A percentile compares a stretch with the other conserved stretches of the same genome.
Conservation (phyloP, 805 yeast species). For the Candida nitratophila region DNA sequence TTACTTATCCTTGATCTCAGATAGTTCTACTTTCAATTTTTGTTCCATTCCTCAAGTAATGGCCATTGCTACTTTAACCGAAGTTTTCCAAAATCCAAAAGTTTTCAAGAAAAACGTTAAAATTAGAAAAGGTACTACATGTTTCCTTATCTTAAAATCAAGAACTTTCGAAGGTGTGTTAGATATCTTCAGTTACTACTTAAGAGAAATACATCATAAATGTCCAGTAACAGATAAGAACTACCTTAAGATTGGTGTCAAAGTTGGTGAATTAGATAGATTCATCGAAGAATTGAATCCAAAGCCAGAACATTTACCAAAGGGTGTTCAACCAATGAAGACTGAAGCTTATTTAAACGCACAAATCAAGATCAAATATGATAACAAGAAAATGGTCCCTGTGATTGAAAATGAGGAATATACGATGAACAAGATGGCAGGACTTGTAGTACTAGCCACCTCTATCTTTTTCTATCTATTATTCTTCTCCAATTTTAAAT, state of each 20-base stretch:
- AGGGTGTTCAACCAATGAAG: conserved; percentile 38
- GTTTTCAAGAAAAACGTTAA: conserved; percentile 72
- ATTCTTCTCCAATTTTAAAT: not conserved
- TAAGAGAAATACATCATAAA: conserved; percentile 70
- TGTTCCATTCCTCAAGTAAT: conserved; percentile 98
- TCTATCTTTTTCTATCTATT: not conserved
- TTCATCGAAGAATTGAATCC: conserved; percentile 76
- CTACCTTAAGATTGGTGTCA: conserved; percentile 74
- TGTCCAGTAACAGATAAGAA: conserved; percentile 79
- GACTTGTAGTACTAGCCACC: not conserved
- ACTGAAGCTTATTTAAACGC: conserved; percentile 45
- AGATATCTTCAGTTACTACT: conserved; percentile 66
- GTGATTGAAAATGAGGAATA: not conserved
- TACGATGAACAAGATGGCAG: not conserved
- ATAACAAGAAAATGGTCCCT: conserved; percentile 8
- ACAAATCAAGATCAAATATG: conserved; percentile 32
- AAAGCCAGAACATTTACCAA: conserved; percentile 42
- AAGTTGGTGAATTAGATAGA: conserved; percentile 85
- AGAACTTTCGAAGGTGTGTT: conserved; percentile 72
- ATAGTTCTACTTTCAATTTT: conserved; percentile 79
- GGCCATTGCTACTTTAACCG: conserved; percentile 93
- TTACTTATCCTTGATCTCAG: conserved; percentile 70
- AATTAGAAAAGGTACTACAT: conserved; percentile 85
- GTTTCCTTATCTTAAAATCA: conserved; percentile 63
- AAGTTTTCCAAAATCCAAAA: conserved; percentile 72